A percentile compares a stretch with the other conserved stretches of the same genome.
Evolutionary conservation across 805 yeast species (phyloP).

Genomic region (Spathaspora arborariae): DNA sequence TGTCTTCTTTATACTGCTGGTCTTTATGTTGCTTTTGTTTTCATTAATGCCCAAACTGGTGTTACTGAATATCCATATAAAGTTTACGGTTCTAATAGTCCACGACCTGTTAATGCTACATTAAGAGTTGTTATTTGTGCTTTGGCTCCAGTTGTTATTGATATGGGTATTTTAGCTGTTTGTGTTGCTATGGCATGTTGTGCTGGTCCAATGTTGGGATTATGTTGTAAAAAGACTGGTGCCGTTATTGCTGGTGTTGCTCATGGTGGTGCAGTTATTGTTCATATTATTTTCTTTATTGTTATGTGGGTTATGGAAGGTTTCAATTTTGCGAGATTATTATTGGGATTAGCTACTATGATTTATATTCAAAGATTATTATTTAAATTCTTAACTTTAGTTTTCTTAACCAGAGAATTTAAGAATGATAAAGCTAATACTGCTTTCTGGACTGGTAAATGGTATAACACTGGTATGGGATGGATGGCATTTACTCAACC

Average conservation of each 20-base stretch:
- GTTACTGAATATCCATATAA: slow-evolving; percentile 44
- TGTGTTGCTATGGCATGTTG: slow-evolving; percentile 88
- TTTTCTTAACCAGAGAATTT: slow-evolving; percentile 88
- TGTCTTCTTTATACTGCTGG: slow-evolving; percentile 69
- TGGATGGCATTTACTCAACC: slow-evolving; percentile 95
- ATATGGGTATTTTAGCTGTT: slow-evolving; percentile 78
- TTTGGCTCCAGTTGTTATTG: slow-evolving; percentile 85
- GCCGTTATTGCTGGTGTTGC: slow-evolving; percentile 94
- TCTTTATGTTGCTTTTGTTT: slow-evolving; percentile 74
- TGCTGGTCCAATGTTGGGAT: slow-evolving; percentile 91
- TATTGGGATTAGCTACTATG: slow-evolving; percentile 81
- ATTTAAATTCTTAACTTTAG: slow-evolving; percentile 77
- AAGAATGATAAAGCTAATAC: slow-evolving; percentile 93
- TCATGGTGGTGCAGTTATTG: slow-evolving; percentile 88
- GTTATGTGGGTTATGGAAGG: slow-evolving; percentile 97
- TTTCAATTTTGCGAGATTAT: slow-evolving; percentile 81
- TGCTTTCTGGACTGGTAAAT: slow-evolving; percentile 99
- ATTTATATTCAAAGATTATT: slow-evolving; percentile 83
- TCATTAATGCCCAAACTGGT: slow-evolving; percentile 84
- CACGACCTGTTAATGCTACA: slow-evolving; percentile 59
- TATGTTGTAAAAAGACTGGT: slow-evolving; percentile 97
- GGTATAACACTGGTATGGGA: slow-evolving; percentile 95
- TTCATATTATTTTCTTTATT: slow-evolving; percentile 84
- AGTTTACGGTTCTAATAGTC: slow-evolving; percentile 24
- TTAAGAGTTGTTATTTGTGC: slow-evolving; percentile 76